Percentiles rank a stretch among this genome's conserved stretches.
phyloP scores from a whole-genome alignment of 2,329 filamentous ascomycete genomes.

The Emergomyces pasteurianus region DNA sequence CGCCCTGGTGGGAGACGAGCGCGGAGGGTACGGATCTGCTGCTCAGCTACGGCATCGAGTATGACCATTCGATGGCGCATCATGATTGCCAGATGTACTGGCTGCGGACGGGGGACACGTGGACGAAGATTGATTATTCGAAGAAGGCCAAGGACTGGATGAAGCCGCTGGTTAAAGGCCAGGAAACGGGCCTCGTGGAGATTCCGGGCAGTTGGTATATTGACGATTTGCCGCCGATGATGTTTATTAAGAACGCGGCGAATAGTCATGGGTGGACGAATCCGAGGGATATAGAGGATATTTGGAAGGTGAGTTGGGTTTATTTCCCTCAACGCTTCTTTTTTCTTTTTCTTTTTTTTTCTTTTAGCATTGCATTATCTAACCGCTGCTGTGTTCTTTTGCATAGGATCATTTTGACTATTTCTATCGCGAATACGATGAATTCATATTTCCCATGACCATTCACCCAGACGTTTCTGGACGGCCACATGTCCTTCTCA shows the following conservation, averaged over 20 bases:
- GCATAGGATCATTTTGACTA: slow-evolving; percentile 53
- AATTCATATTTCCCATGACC: slow-evolving; percentile 66
- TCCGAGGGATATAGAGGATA: slow-evolving; percentile 45
- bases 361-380: background rate
- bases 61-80: slow-evolving; percentile 35
- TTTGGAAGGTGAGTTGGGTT: slow-evolving; percentile 36
- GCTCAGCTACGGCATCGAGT: slow-evolving; percentile 33
- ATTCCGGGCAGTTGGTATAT: slow-evolving; percentile 36
- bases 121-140: slow-evolving; percentile 35
- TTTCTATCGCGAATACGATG: slow-evolving; percentile 65
- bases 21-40: slow-evolving; percentile 47
- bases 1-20: slow-evolving; percentile 65
- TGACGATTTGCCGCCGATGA: slow-evolving; percentile 34
- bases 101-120: slow-evolving; percentile 32
- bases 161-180: slow-evolving; percentile 37
- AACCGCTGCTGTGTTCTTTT: background rate
- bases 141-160: slow-evolving; percentile 34
- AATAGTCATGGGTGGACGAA: slow-evolving; percentile 50
- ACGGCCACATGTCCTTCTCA: slow-evolving; percentile 57
- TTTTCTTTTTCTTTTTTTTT: background rate
- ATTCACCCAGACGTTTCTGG: slow-evolving; percentile 65
- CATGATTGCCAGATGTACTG: slow-evolving; percentile 36
- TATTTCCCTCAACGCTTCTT: background rate
- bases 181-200: slow-evolving; percentile 31
- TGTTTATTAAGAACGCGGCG: slow-evolving; percentile 35